phyloP scores from a whole-genome alignment of 371 early-diverging fungal genomes.

The Capillidium heterosporum region DNA sequence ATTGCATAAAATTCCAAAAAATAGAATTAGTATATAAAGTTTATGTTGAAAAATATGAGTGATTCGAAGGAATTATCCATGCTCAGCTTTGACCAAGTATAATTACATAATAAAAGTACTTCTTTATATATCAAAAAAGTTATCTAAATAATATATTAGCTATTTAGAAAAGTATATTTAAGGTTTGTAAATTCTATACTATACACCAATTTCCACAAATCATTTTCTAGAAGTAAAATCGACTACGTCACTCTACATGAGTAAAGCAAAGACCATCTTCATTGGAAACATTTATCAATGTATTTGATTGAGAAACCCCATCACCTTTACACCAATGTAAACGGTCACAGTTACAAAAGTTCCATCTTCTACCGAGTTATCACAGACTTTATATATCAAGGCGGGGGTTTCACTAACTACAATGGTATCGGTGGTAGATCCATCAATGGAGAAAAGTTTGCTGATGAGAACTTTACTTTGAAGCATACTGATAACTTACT shows the following conservation, averaged over 20 bases:
- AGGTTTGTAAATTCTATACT: too few relatives aligned
- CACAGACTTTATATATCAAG: constrained; percentile 56
- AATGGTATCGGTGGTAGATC: constrained; percentile 80
- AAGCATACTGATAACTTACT: constrained; percentile 30
- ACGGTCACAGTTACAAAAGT: constrained; percentile 72
- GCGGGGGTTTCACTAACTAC: constrained; percentile 59
- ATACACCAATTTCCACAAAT: not conserved
- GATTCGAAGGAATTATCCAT: too few relatives aligned
- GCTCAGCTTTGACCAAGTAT: too few relatives aligned
- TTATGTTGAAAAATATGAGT: too few relatives aligned
- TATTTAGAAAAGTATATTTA: too few relatives aligned
- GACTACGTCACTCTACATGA: constrained; percentile 81
- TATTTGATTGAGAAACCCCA: not conserved
- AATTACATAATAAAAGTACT: too few relatives aligned
- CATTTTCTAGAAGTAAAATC: not conserved
- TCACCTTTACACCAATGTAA: constrained; percentile 5
- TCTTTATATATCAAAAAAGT: too few relatives aligned
- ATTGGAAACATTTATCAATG: not conserved
- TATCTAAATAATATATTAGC: too few relatives aligned
- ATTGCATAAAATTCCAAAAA: too few relatives aligned
- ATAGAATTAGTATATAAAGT: too few relatives aligned
- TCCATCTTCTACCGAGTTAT: constrained; percentile 78
- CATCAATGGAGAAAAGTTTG: constrained; percentile 66
- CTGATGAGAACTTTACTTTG: constrained; percentile 68
- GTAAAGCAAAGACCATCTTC: constrained; percentile 28